phyloP scores from a whole-genome alignment of 1,284 basidiomycete species.

The Heterobasidion annosum region DNA sequence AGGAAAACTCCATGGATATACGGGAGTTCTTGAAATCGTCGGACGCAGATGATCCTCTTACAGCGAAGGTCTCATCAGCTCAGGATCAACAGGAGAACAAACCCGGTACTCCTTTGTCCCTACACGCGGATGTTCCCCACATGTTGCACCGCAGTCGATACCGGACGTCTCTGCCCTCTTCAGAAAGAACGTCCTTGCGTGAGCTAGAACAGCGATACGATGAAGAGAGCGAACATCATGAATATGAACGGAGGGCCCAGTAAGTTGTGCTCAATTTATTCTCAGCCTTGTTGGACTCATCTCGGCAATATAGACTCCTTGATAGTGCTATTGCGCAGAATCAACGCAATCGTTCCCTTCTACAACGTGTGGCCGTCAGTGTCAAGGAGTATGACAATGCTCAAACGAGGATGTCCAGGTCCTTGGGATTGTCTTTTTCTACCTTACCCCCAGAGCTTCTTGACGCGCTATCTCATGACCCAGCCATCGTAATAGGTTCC shows the following conservation, averaged over 20 bases:
- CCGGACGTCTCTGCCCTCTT: conserved; percentile 18
- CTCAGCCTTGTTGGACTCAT: conserved; percentile 5
- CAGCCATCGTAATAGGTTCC: conserved; percentile 54
- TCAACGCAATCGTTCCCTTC: conserved; percentile 49
- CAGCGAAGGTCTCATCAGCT: background rate
- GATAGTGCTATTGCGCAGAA: conserved; percentile 52
- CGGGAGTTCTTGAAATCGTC: background rate
- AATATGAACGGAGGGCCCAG: conserved; percentile 55
- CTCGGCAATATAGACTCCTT: conserved; percentile 34
- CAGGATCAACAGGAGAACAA: background rate
- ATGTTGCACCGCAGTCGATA: conserved; percentile 12
- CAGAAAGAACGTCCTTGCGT: conserved; percentile 7
- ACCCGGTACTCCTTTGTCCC: background rate
- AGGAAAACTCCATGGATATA: background rate
- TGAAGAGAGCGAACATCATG: conserved; percentile 37
- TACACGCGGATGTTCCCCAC: background rate
- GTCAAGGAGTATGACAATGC: conserved; percentile 56
- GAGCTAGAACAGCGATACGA: conserved; percentile 29
- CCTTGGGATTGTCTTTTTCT: conserved; percentile 35
- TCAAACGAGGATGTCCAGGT: conserved; percentile 37
- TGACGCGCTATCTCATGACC: conserved; percentile 67
- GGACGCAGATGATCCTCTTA: conserved; percentile 1
- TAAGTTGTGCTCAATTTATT: conserved; percentile 23
- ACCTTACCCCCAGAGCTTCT: conserved; percentile 53
- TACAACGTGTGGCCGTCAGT: conserved; percentile 51